Percentiles rank a stretch among this genome's conserved stretches.
These are phyloP conservation scores for Barnettozyma sucrosica DNA, from an alignment of 805 yeast species.

Conservation along the genomic window DNA sequence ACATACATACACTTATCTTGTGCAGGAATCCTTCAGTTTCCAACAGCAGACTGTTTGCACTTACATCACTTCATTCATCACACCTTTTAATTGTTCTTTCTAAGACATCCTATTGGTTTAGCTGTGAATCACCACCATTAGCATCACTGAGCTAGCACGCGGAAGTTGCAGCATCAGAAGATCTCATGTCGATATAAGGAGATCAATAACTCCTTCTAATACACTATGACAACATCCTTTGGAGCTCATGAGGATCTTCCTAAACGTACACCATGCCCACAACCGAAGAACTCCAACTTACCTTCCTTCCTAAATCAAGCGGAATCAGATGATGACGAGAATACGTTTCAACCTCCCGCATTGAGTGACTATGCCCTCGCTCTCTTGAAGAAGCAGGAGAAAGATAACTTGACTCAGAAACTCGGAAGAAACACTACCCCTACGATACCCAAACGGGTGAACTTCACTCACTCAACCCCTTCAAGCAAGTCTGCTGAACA, in stretches of 20 bases:
- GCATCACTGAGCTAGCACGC: not conserved
- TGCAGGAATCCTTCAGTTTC: not conserved
- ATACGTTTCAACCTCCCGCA: constrained; percentile 52
- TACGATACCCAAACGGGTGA: constrained; percentile 20
- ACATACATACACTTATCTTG: not conserved
- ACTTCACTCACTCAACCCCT: constrained; percentile 19
- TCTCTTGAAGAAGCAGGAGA: constrained; percentile 34
- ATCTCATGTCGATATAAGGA: not conserved
- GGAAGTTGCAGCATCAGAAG: not conserved
- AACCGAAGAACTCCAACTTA: not conserved
- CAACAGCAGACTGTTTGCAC: not conserved
- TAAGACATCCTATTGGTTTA: too few relatives aligned
- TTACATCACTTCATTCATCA: too few relatives aligned
- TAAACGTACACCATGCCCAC: not conserved
- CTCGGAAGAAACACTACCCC: not conserved
- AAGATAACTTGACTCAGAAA: constrained; percentile 5
- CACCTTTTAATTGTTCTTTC: not conserved
- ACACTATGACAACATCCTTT: not conserved
- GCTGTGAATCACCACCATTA: not conserved
- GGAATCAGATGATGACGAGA: constrained; percentile 37
- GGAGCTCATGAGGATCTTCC: not conserved
- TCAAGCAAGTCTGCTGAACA: not conserved
- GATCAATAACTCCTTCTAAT: not conserved
- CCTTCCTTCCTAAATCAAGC: constrained; percentile 13
- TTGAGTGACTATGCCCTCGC: constrained; percentile 55